Conservation (phyloP, 352 stramenopile species). For the Peronosclerospora sorghi region DNA sequence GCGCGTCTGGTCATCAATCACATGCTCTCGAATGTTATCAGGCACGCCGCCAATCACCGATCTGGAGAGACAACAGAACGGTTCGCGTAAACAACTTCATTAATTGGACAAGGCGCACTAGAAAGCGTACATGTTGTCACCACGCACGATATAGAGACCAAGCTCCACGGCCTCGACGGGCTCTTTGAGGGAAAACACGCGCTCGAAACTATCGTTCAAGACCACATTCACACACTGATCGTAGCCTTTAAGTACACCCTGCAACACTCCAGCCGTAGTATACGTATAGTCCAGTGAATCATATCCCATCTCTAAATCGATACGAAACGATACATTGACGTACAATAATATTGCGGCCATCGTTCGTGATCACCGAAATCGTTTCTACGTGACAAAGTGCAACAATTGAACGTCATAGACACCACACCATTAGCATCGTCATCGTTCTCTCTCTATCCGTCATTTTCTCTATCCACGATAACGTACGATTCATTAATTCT, state of each 20-base stretch:
- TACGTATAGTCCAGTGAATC: neutral
- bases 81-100: neutral
- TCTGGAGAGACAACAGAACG: slow-evolving; percentile 18
- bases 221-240: slow-evolving; percentile 91
- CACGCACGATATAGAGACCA: slow-evolving; percentile 89
- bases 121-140: slow-evolving; percentile 85
- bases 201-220: slow-evolving; percentile 89
- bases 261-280: neutral
- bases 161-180: slow-evolving; percentile 85
- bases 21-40: slow-evolving; percentile 81
- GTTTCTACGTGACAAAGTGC: slow-evolving; percentile 47
- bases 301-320: no score
- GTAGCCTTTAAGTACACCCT: slow-evolving; percentile 86
- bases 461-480: slow-evolving; percentile 2
- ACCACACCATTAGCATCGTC: neutral
- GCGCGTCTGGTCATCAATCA: slow-evolving; percentile 82
- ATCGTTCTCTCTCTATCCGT: no score
- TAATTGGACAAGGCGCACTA: neutral
- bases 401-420: neutral
- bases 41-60: slow-evolving; percentile 80
- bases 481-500: slow-evolving; percentile 76
- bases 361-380: slow-evolving; percentile 90
- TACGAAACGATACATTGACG: slow-evolving; percentile 1
- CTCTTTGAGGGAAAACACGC: slow-evolving; percentile 85
- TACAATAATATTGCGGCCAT: slow-evolving; percentile 91